Conservation (phyloP, 2,329 filamentous ascomycete genomes). For the Fusarium nematophilum region DNA sequence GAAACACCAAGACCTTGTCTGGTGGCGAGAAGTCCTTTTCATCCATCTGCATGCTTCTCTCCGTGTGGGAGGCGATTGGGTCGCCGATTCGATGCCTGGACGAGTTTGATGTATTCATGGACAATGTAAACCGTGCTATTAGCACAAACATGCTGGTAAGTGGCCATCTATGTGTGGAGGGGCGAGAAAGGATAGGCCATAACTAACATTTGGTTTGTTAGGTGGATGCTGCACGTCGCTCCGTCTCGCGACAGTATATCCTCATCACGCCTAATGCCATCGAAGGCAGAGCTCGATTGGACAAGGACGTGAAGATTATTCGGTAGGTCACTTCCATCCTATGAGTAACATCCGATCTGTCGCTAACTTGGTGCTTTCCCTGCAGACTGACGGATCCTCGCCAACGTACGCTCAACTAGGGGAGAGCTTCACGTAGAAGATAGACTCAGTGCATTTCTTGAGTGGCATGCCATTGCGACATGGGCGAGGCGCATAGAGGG, state of each 20-base stretch:
- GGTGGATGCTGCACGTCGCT: conserved; percentile 86
- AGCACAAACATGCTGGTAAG: conserved; percentile 93
- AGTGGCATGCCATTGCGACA: conserved; percentile 18
- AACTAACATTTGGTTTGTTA: conserved; percentile 48
- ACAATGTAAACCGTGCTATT: conserved; percentile 92
- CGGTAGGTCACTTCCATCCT: conserved; percentile 60
- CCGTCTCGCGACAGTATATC: conserved; percentile 93
- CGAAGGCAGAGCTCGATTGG: conserved; percentile 65
- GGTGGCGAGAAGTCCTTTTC: conserved; percentile 98
- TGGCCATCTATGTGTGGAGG: conserved; percentile 42
- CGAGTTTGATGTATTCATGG: conserved; percentile 99
- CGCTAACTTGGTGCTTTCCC: conserved; percentile 31
- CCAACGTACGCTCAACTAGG: conserved; percentile 60
- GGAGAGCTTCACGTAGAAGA: conserved; percentile 7
- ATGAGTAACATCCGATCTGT: too few relatives aligned
- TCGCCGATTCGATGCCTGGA: conserved; percentile 94
- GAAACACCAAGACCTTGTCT: conserved; percentile 91
- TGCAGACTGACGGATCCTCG: conserved; percentile 68
- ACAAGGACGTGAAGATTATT: conserved; percentile 82
- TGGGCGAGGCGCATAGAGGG: conserved; percentile 17
- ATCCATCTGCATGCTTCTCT: conserved; percentile 90
- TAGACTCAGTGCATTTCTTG: conserved; percentile 17
- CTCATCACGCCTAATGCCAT: conserved; percentile 95
- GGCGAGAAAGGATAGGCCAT: background rate
- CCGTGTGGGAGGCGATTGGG: conserved; percentile 98